Evolutionary conservation across 164 flowering plant genomes (phyloP), one percentile per base, ranked within the genome.

Genomic region (Santalum album): DNA sequence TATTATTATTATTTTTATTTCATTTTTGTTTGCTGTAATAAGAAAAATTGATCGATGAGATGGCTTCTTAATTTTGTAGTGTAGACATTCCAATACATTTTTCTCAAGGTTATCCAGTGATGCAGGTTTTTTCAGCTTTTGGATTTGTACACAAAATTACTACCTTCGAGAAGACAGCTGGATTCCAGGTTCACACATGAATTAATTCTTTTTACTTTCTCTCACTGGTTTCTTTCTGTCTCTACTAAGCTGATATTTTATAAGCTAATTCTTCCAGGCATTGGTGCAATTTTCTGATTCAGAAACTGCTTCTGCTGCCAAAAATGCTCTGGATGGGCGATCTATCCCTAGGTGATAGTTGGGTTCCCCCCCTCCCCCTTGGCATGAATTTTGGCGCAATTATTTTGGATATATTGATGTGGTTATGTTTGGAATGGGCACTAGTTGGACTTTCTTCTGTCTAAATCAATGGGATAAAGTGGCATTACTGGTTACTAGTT

Each of bases 61-160:
- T 12, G 12, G 24, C 23, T 18, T 25, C 0, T 3, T 20, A 15
- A 39, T 12, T 18, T 43, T 44, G 49, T 25, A 24, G 38, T 25
- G 14, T 21, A 22, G 12, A 20, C 9, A 3, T 25, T 43, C 0
- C 23, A 19, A 14, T 20, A 29, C 20, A 26, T 26, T 9, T 34
- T 42, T 54, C 46, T 49, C 17, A 61, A 19, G n/a, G 46, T 58
- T 62, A 24, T 3, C 17, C 72, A 54, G 38, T 60, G 40, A 15
- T 81, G 79, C 91, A 92, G 98, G 98, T 92, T 0, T 92, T 92
- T 68, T 92, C 98, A 52, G 94, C 96, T 38, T 92, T 92, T 78
- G 98, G 98, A 7, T 81, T 81, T 78, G 98, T 92, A 47, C 96
- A 86, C 50, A 92, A 92, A 71, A 92, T 92, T 53, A 91, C 98